Base-by-base conservation (phyloP, 495 filamentous ascomycete genomes). In the Copromyces sp. region DNA sequence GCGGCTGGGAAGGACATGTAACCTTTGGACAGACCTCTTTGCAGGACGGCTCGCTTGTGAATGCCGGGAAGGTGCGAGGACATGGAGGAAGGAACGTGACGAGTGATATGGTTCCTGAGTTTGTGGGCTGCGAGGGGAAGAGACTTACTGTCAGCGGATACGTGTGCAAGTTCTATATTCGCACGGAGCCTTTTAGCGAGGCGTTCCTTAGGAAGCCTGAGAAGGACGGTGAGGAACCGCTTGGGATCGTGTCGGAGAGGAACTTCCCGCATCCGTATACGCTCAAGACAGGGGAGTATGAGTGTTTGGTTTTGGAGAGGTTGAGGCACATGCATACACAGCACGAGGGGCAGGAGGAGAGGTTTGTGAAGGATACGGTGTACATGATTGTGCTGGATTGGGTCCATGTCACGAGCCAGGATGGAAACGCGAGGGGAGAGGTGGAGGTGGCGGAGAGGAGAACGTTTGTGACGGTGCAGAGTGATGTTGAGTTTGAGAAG, bases 261-360 rank as follows among this genome's bases (percentile, higher is more conserved):
- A 73, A 78, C 29, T 75, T 78, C 4, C 24, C 74, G 7, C 76
- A 77, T 47, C 47, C 72, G 12, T 72, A 70, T 59, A 78, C 75
- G 17, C 12, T 78, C 0, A 41, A 53, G 17, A 61, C 71, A 0
- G 75, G 75, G 0, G 45, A 39, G 16, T 76, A 73, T 42, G 11
- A 29, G 20, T 69, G 73, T 35, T 35, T 76, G 39, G 68, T 74
- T 1, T 47, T 76, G 16, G 70, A 73, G 40, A 73, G 72, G 1
- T n/a, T 73, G 20, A 69, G n/a, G 17, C 68, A 47, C n/a, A 44
- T 14, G 32, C n/a, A 35, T 24, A 24, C 24, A 24, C 24, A 24
- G 24, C 24, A 24, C 24, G 24, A n/a, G 11, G 39, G 16, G 0
- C 32, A 53, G 11, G 39, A 24, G 0, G 47, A 45, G 3, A 35